Conservation (phyloP, 108 stramenopile genomes). For the Skeletonema marinoi region DNA sequence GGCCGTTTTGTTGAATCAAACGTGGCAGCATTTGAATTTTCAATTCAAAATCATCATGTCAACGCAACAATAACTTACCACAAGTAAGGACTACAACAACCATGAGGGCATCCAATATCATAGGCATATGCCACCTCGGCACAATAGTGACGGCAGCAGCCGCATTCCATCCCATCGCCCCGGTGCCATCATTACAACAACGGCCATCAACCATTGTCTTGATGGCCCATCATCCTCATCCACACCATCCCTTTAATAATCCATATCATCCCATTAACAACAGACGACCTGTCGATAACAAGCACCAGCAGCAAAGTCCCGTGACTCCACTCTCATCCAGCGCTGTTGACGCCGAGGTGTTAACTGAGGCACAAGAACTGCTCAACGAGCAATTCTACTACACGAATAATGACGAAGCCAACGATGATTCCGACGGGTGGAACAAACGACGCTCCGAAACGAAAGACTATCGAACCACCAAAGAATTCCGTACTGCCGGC, state of each 20-base stretch:
- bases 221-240: not conserved
- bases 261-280: not conserved
- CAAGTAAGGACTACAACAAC: not conserved
- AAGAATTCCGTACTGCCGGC: conserved; percentile 1
- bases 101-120: not conserved
- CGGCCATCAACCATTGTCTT: not conserved
- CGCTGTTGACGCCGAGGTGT: not conserved
- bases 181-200: not conserved
- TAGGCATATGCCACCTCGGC: not conserved
- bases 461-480: not conserved
- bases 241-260: not conserved
- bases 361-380: not conserved
- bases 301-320: not conserved
- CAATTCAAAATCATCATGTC: too few species aligned
- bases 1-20: too few species aligned
- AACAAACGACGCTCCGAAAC: not conserved
- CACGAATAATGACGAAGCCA: not conserved
- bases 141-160: not conserved
- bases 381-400: conserved; percentile 1
- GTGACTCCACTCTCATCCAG: not conserved
- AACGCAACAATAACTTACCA: not conserved
- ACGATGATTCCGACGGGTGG: not conserved
- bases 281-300: not conserved
- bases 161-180: not conserved
- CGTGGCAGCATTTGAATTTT: too few species aligned